These are phyloP conservation scores for Malassezia nana DNA, from an alignment of 1,284 basidiomycete species.

Conservation along the genomic window DNA sequence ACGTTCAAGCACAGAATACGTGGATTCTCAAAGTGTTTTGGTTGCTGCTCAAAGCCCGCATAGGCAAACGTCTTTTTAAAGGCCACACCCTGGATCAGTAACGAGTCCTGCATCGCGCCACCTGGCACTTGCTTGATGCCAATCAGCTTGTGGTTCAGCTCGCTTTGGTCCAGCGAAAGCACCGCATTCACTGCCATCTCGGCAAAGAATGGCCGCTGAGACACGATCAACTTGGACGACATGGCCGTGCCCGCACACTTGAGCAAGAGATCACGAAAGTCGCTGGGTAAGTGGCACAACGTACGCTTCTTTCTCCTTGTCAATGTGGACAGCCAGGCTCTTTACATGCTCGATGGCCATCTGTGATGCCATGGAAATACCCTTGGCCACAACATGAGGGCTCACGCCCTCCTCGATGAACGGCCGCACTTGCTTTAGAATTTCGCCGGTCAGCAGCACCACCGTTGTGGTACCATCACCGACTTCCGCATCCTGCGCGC, in stretches of 20 bases:
- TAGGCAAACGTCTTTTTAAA: constrained; percentile 99
- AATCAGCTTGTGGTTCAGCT: constrained; percentile 90
- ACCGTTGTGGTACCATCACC: constrained; percentile 97
- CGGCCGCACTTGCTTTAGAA: constrained; percentile 80
- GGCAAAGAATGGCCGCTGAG: constrained; percentile 97
- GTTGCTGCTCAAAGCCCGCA: constrained; percentile 97
- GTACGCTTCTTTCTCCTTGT: constrained; percentile 79
- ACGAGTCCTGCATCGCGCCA: constrained; percentile 93
- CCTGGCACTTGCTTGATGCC: constrained; percentile 99
- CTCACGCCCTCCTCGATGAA: constrained; percentile 97
- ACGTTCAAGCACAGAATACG: constrained; percentile 91
- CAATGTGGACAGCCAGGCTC: constrained; percentile 78
- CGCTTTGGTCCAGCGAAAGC: constrained; percentile 65
- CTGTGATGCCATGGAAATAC: constrained; percentile 76
- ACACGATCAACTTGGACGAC: constrained; percentile 98
- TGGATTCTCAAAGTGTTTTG: constrained; percentile 80
- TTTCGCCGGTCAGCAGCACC: constrained; percentile 81
- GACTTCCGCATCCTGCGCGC: constrained; percentile 95
- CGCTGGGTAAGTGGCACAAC: constrained; percentile 55
- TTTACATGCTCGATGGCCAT: constrained; percentile 77
- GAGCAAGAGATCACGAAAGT: constrained; percentile 82
- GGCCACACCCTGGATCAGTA: constrained; percentile 74
- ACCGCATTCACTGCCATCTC: constrained; percentile 98
- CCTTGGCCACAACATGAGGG: constrained; percentile 95
- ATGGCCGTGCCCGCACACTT: constrained; percentile 97